Conservation (phyloP, 2,329 filamentous ascomycete genomes). For the Chlorencoelia australis region DNA sequence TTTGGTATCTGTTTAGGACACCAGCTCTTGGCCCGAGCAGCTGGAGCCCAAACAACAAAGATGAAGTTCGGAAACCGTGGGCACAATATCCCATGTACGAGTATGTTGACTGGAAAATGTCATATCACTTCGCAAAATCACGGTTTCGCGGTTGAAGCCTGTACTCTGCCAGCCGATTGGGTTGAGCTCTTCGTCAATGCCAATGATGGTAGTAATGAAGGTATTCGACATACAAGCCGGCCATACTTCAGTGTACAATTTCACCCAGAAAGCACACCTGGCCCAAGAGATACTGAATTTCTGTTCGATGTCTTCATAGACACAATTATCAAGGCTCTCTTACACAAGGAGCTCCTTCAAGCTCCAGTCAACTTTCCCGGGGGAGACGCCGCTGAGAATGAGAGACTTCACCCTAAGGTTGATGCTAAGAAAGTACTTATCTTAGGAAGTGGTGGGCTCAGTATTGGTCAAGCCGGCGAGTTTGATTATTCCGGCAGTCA, state of each 20-base stretch:
- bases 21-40: slow-evolving; percentile 80
- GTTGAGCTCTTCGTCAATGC: slow-evolving; percentile 94
- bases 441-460: slow-evolving; percentile 86
- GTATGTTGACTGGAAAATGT: slow-evolving; percentile 88
- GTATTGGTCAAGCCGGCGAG: slow-evolving; percentile 95
- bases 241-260: slow-evolving; percentile 99
- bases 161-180: slow-evolving; percentile 69
- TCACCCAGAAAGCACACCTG: slow-evolving; percentile 93
- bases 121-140: slow-evolving; percentile 99
- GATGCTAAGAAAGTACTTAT: slow-evolving; percentile 90
- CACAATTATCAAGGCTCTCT: slow-evolving; percentile 64
- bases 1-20: slow-evolving; percentile 97
- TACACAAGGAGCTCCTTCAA: slow-evolving; percentile 55
- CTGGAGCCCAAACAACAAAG: slow-evolving; percentile 78
- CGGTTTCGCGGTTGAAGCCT: slow-evolving; percentile 83
- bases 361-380: slow-evolving; percentile 80
- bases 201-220: slow-evolving; percentile 97
- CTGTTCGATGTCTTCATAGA: slow-evolving; percentile 94
- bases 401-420: slow-evolving; percentile 65
- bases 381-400: slow-evolving; percentile 69
- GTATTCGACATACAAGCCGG: slow-evolving; percentile 75
- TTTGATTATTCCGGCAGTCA: slow-evolving; percentile 98
- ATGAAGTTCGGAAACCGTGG: slow-evolving; percentile 99
- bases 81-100: slow-evolving; percentile 97
- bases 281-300: slow-evolving; percentile 90